phyloP scores from a whole-genome alignment of 2,329 filamentous ascomycete species.

The Penicillium sp. region DNA sequence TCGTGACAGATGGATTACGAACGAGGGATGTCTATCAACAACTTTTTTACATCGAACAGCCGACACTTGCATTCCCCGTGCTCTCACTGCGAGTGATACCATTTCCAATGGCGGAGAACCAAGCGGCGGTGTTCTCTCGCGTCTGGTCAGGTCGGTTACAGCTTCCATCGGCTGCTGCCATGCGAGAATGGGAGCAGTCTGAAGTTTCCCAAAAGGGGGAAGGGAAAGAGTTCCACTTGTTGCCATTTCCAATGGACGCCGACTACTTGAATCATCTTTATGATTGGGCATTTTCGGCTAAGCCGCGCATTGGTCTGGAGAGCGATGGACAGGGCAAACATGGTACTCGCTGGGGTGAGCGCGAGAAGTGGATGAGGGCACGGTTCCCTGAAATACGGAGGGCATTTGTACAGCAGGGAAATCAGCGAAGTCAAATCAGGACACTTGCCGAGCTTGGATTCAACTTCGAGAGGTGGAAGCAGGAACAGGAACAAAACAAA shows the following conservation, averaged over 20 bases:
- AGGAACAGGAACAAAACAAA: constrained; percentile 14
- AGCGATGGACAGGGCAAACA: constrained; percentile 54
- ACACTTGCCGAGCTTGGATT: constrained; percentile 69
- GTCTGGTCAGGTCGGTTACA: constrained; percentile 66
- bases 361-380: constrained; percentile 65
- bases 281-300: constrained; percentile 39
- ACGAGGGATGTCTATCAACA: constrained; percentile 72
- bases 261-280: constrained; percentile 44
- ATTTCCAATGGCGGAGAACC: constrained; percentile 72
- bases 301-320: constrained; percentile 34
- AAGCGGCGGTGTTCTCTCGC: constrained; percentile 69
- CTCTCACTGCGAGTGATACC: constrained; percentile 82
- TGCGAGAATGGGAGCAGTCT: constrained; percentile 61
- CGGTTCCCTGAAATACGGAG: constrained; percentile 64
- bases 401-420: constrained; percentile 62
- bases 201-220: constrained; percentile 41
- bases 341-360: constrained; percentile 65
- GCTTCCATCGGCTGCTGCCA: constrained; percentile 58
- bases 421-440: constrained; percentile 51
- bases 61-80: constrained; percentile 70
- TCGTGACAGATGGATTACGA: constrained; percentile 63
- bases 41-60: constrained; percentile 66
- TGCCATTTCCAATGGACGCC: constrained; percentile 47
- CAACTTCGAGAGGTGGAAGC: constrained; percentile 44
- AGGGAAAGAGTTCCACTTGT: constrained; percentile 50